Evolutionary conservation across 768 basidiomycete genomes (phyloP).

Genomic region (Hirschioporus abietinus): DNA sequence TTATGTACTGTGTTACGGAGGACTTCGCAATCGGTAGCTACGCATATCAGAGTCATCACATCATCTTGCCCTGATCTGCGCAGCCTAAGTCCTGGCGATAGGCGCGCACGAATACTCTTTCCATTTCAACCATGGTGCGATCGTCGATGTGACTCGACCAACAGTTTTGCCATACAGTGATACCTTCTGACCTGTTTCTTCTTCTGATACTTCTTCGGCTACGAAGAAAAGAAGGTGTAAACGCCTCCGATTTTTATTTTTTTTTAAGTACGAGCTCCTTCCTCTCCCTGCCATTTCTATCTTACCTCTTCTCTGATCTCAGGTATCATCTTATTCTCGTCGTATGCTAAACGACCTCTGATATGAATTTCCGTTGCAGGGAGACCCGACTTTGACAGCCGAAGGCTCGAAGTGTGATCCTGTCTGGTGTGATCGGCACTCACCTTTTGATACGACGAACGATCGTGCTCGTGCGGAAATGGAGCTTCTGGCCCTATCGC

Average conservation of each 20-base stretch:
- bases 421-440: conserved; percentile 49
- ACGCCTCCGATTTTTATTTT: neutral
- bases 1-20: neutral
- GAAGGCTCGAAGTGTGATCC: conserved; percentile 11
- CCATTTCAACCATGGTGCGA: no score
- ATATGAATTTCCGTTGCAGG: conserved; percentile 12
- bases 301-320: no score
- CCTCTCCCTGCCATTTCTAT: neutral
- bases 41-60: neutral
- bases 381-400: conserved; percentile 22
- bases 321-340: no score
- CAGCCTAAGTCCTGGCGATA: neutral
- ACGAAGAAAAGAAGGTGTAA: neutral
- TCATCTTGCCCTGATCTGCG: neutral
- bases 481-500: conserved; percentile 45
- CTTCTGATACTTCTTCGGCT: neutral
- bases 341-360: neutral
- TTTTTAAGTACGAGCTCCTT: neutral
- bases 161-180: neutral
- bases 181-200: neutral
- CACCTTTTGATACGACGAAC: conserved; percentile 34
- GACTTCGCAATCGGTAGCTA: neutral
- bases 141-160: neutral
- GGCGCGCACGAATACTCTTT: no score
- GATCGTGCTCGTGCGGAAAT: conserved; percentile 46